Evolutionary conservation across 1,139 yeast genomes (phyloP).

Genomic region (Pichia sorboxylosa): DNA sequence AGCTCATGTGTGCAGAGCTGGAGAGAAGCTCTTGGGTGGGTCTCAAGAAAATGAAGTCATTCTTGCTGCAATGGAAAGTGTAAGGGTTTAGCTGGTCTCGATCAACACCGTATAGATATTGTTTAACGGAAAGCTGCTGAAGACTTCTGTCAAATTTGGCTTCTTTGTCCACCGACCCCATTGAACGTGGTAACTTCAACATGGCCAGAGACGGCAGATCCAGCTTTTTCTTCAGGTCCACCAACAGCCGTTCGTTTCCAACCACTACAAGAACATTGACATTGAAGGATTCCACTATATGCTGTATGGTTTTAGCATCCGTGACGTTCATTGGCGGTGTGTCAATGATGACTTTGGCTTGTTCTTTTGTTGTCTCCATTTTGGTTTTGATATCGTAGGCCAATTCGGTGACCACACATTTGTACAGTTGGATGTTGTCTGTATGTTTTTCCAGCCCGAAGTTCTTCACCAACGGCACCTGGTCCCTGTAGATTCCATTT

Average conservation of each 20-base stretch:
- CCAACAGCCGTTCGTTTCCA: conserved; percentile 53
- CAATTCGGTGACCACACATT: conserved; percentile 10
- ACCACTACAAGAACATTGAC: conserved; percentile 46
- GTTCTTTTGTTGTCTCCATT: conserved; percentile 5
- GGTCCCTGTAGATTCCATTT: conserved; percentile 49
- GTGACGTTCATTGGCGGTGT: conserved; percentile 59
- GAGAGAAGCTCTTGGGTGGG: conserved; percentile 28
- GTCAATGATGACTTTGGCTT: conserved; percentile 66
- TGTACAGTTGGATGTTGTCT: conserved; percentile 42
- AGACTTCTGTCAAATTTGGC: conserved; percentile 54
- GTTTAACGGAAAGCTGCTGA: conserved; percentile 70
- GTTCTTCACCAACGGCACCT: conserved; percentile 75
- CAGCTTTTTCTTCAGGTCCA: conserved; percentile 51
- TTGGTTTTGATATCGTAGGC: conserved; percentile 7
- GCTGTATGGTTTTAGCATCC: conserved; percentile 38
- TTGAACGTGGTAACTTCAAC: conserved; percentile 56
- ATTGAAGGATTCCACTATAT: conserved; percentile 51
- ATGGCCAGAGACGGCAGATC: conserved; percentile 26
- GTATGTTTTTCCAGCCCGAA: conserved; percentile 57
- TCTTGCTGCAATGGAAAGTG: conserved; percentile 43
- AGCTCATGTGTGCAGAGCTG: conserved; percentile 13
- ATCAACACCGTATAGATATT: conserved; percentile 77
- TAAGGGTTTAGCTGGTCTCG: conserved; percentile 67
- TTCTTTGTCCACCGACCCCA: conserved; percentile 67
- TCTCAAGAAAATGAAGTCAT: conserved; percentile 38